phyloP scores from a whole-genome alignment of 2,329 filamentous ascomycete species.

The Exophiala viscosa region DNA sequence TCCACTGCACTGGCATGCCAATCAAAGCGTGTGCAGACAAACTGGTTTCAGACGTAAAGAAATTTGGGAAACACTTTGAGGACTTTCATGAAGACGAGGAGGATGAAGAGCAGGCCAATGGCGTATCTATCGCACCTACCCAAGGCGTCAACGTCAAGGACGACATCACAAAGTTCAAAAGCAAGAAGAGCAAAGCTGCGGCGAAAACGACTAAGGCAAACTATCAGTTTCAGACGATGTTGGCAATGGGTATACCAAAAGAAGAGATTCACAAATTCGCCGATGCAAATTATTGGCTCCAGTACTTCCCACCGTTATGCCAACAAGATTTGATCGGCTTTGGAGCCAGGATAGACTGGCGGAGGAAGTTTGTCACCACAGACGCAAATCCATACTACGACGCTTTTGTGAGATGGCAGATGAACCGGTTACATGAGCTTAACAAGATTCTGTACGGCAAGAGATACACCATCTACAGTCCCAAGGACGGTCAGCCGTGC shows the following conservation, averaged over 20 bases:
- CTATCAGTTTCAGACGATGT: conserved; percentile 95
- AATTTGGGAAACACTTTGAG: conserved; percentile 85
- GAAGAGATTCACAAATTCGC: conserved; percentile 92
- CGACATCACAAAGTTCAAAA: conserved; percentile 85
- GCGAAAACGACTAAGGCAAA: conserved; percentile 90
- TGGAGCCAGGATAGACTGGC: conserved; percentile 87
- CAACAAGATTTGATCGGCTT: conserved; percentile 76
- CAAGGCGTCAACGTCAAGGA: conserved; percentile 62
- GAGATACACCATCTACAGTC: conserved; percentile 88
- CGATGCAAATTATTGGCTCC: conserved; percentile 85
- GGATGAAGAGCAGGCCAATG: conserved; percentile 46
- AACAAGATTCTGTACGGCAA: conserved; percentile 58
- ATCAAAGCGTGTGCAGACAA: conserved; percentile 98
- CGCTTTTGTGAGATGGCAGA: conserved; percentile 82
- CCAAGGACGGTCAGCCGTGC: conserved; percentile 83
- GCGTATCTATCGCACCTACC: conserved; percentile 57
- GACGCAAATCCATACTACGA: conserved; percentile 97
- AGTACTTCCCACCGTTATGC: conserved; percentile 83
- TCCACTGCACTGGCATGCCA: conserved; percentile 95
- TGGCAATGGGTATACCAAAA: conserved; percentile 78
- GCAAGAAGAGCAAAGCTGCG: conserved; percentile 87
- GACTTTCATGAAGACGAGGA: conserved; percentile 64
- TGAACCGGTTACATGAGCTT: conserved; percentile 29
- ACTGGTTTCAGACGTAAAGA: conserved; percentile 79
- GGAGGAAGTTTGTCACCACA: conserved; percentile 87